A percentile compares a stretch with the other conserved stretches of the same genome.
Evolutionary conservation across 2,329 filamentous ascomycete species (phyloP).

Genomic region (Exophiala viscosa): DNA sequence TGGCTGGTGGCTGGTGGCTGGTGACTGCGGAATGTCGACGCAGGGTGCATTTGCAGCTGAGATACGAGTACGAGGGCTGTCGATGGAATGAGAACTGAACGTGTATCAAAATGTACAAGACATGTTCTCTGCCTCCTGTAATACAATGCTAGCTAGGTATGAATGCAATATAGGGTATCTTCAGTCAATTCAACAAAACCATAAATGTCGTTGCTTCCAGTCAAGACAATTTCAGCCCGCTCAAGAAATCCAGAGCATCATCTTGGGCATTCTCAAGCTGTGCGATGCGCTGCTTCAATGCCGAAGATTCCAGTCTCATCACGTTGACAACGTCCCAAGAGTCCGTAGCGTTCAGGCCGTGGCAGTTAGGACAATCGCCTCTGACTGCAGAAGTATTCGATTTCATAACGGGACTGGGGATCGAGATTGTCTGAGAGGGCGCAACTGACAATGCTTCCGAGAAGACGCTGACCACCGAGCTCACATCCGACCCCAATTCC

Average conservation of each 20-base stretch:
- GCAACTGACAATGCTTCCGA: conserved; percentile 34
- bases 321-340: conserved; percentile 54
- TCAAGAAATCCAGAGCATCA: conserved; percentile 46
- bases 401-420: conserved; percentile 19
- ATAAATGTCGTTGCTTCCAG: neutral
- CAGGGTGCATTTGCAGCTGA: no score
- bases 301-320: conserved; percentile 54
- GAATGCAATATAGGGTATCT: no score
- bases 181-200: neutral
- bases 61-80: no score
- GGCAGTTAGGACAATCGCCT: conserved; percentile 40
- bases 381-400: conserved; percentile 14
- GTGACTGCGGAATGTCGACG: no score
- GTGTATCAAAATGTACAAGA: no score
- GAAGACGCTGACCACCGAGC: conserved; percentile 48
- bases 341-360: conserved; percentile 40
- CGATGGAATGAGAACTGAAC: no score
- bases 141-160: no score
- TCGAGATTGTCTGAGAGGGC: conserved; percentile 19
- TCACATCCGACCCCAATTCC: conserved; percentile 58
- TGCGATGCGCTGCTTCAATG: conserved; percentile 50
- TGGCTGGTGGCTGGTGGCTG: neutral
- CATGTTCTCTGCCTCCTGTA: no score
- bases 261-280: conserved; percentile 55
- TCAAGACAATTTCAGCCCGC: conserved; percentile 19